A percentile compares a stretch with the other conserved stretches of the same genome.
Conservation (phyloP, 495 filamentous ascomycete genomes). For the Clohesyomyces aquaticus region DNA sequence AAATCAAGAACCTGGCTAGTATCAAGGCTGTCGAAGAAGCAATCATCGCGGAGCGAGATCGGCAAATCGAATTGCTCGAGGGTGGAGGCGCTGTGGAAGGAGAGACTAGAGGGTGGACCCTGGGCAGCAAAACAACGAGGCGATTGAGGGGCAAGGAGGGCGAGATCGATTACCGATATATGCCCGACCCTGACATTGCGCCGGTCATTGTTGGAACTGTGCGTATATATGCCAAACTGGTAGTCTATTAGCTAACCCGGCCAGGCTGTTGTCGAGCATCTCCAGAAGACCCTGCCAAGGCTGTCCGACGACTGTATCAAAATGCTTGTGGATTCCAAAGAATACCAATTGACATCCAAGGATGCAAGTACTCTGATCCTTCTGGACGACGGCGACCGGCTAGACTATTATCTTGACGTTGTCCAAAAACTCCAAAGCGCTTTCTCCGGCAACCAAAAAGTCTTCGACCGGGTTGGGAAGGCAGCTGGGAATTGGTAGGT, state of each 20-base stretch:
- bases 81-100: constrained; percentile 76
- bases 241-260: constrained; percentile 6
- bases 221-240: constrained; percentile 8
- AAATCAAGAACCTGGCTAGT: constrained; percentile 96
- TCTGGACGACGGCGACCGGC: constrained; percentile 76
- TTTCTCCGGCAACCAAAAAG: constrained; percentile 37
- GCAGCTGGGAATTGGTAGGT: constrained; percentile 42
- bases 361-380: constrained; percentile 82
- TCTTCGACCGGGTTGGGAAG: constrained; percentile 16
- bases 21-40: constrained; percentile 95
- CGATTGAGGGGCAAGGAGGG: constrained; percentile 90
- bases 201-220: constrained; percentile 73
- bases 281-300: constrained; percentile 63
- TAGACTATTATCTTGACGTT: constrained; percentile 82
- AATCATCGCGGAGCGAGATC: constrained; percentile 83
- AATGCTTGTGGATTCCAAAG: constrained; percentile 54
- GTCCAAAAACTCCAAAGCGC: constrained; percentile 46
- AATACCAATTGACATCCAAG: constrained; percentile 72
- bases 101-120: constrained; percentile 92
- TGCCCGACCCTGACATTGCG: constrained; percentile 92
- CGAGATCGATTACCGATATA: constrained; percentile 96
- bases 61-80: constrained; percentile 83
- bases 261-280: constrained; percentile 63
- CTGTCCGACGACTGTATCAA: constrained; percentile 71
- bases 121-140: constrained; percentile 74